Conservation (phyloP, 441 rosid species). For the Gossypium schwendimanii region DNA sequence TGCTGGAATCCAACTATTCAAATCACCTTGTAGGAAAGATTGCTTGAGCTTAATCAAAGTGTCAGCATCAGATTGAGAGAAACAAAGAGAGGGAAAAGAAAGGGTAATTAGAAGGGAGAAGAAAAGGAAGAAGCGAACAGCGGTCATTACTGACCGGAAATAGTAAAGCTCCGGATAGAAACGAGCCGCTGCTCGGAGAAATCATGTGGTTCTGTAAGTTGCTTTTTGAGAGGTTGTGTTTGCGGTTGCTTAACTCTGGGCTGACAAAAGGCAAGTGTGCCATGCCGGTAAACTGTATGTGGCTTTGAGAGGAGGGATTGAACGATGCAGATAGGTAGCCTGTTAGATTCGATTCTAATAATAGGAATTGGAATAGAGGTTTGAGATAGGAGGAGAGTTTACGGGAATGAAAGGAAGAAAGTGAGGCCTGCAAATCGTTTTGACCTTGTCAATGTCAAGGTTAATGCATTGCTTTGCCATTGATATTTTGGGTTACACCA, state of each 20-base stretch:
- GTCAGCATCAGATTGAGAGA: slow-evolving; percentile 33
- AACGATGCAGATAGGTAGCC: slow-evolving; percentile 26
- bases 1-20: slow-evolving; percentile 46
- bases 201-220: slow-evolving; percentile 15
- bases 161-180: slow-evolving; percentile 24
- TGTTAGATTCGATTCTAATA: slow-evolving; percentile 25
- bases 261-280: slow-evolving; percentile 17
- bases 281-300: slow-evolving; percentile 23
- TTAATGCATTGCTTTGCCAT: background rate
- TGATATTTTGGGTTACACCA: background rate
- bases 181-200: slow-evolving; percentile 38
- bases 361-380: slow-evolving; percentile 21
- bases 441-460: slow-evolving; percentile 26
- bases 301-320: slow-evolving; percentile 22
- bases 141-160: slow-evolving; percentile 22
- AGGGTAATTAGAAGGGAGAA: slow-evolving; percentile 12
- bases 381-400: slow-evolving; percentile 1
- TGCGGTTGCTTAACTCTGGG: slow-evolving; percentile 23
- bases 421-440: slow-evolving; percentile 15
- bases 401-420: slow-evolving; percentile 9
- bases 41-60: slow-evolving; percentile 43
- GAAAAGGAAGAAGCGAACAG: slow-evolving; percentile 11
- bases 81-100: slow-evolving; percentile 11
- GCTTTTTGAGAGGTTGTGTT: slow-evolving; percentile 13
- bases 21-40: slow-evolving; percentile 27